Base-by-base conservation (phyloP, 345 rosid species). In the Pistacia vera region DNA sequence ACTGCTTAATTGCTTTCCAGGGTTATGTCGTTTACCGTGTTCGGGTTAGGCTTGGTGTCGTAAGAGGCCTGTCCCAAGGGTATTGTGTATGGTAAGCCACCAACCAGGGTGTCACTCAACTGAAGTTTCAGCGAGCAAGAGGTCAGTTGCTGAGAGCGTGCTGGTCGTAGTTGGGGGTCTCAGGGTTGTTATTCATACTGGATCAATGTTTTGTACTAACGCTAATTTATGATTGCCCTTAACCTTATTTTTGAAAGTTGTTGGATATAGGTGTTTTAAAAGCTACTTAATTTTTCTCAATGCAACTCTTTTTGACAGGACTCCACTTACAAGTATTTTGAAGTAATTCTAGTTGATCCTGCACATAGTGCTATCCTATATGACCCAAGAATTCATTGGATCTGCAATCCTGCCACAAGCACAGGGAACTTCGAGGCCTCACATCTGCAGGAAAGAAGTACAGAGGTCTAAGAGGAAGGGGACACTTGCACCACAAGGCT, bases 131-230 rank as follows among this genome's bases (percentile, higher is more conserved):
- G 86, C 81, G 22, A 96, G 99, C 83, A 96, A 96, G 92, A 83
- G 99, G 14, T 96, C 97, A 62, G 98, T 96, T 78, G 99, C 98
- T 3, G 99, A 96, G 98, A 95, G 86, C 96, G 99, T 38, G 99
- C 98, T 63, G 98, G 99, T 8, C 79, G 99, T 44, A 88, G 73
- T 77, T 95, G 86, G 99, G 97, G 98, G 94, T 64, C 97, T 95
- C 18, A 83, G 95, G 82, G 98, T 96, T 56, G 86, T 93, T 22
- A 96, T 80, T 96, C 99, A 0, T 96, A 96, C 91, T 93, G 99
- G 99, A 81, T 93, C 81, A 96, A 96, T 25, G 97, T 49, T 41
- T 73, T 10, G 28, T 12, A 4, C 55, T 35, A n/a, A 60, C 57
- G 4, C 51, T 38, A 12, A 51, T 22, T 13, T 35, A 44, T 28